Evolutionary conservation across 306 rosid genomes (phyloP).

Genomic region (Alnus rubra): DNA sequence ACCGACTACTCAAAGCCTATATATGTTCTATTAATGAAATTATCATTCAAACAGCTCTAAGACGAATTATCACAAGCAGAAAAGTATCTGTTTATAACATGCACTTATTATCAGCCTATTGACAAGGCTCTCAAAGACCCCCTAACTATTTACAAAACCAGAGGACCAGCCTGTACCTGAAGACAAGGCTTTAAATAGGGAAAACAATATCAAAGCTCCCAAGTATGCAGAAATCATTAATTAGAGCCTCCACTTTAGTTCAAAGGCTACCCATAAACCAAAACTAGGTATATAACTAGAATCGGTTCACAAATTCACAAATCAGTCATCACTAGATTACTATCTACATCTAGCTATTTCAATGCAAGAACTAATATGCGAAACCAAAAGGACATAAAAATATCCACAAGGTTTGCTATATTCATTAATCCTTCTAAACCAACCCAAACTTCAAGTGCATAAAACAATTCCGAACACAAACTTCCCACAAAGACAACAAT

Average conservation of each 20-base stretch:
- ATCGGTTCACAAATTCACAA: neutral
- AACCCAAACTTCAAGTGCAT: neutral
- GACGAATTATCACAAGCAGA: neutral
- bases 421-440: neutral
- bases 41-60: neutral
- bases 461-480: neutral
- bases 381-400: neutral
- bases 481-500: neutral
- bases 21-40: neutral
- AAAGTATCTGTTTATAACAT: neutral
- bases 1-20: neutral
- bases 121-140: conserved; percentile 6
- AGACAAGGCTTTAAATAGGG: neutral
- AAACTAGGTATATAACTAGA: neutral
- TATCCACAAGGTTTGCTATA: neutral
- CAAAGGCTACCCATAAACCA: conserved; percentile 1
- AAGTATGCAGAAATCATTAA: neutral
- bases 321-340: neutral
- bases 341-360: neutral
- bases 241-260: neutral
- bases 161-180: too few species aligned
- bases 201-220: conserved; percentile 1
- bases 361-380: neutral
- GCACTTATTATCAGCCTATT: neutral
- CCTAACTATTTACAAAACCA: neutral